Conservation (phyloP, 1,284 basidiomycete species). For the Tilletia indica region DNA sequence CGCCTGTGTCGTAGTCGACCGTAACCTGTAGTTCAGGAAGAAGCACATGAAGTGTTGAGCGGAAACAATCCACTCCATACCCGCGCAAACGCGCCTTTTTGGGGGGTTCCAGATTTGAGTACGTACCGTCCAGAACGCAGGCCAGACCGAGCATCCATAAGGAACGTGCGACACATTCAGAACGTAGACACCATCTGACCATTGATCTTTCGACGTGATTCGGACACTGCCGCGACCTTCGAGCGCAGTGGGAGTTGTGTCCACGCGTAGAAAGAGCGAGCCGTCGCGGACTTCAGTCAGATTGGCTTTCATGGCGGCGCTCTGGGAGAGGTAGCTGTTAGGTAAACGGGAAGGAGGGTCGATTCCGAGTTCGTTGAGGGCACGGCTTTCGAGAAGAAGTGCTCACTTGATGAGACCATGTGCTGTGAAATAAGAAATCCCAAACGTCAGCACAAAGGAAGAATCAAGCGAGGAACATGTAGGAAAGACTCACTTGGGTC, state of each 20-base stretch:
- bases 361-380: background rate
- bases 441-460: background rate
- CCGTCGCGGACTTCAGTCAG: slow-evolving; percentile 10
- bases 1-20: slow-evolving; percentile 24
- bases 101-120: background rate
- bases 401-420: slow-evolving; percentile 3
- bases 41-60: too few relatives aligned
- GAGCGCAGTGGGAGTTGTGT: slow-evolving; percentile 30
- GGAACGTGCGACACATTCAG: slow-evolving; percentile 48
- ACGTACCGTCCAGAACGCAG: slow-evolving; percentile 52
- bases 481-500: slow-evolving; percentile 28
- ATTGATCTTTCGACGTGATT: slow-evolving; percentile 43
- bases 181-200: slow-evolving; percentile 48
- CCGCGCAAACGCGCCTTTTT: too few relatives aligned
- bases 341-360: background rate
- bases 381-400: background rate
- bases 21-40: slow-evolving; percentile 22
- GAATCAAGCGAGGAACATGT: background rate
- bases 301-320: background rate
- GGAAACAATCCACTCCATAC: too few relatives aligned
- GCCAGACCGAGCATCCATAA: slow-evolving; percentile 50
- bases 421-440: background rate
- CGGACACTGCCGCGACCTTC: slow-evolving; percentile 44
- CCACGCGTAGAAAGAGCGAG: slow-evolving; percentile 42
- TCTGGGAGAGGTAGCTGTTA: slow-evolving; percentile 6